Percentiles rank a stretch among this genome's conserved stretches.
These are phyloP conservation scores for Neofusicoccum ribis DNA, from an alignment of 2,329 filamentous ascomycete genomes.

Conservation along the genomic window DNA sequence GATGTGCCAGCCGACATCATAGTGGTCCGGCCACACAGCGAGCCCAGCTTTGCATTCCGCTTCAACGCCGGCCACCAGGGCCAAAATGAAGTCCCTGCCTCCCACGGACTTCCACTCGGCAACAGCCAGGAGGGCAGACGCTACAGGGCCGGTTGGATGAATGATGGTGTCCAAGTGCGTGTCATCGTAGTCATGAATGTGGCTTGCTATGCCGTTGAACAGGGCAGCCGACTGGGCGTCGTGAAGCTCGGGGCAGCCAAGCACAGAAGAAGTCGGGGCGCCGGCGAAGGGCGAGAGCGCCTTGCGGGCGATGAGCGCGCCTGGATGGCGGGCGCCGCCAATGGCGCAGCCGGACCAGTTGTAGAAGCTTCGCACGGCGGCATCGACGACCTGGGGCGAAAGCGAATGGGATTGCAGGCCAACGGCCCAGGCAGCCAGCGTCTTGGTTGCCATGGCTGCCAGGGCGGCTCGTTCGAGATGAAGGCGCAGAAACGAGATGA, in stretches of 20 bases:
- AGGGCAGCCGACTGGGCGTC: constrained; percentile 54
- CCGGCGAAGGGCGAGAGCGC: constrained; percentile 42
- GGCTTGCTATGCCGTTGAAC: constrained; percentile 57
- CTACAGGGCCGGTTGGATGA: constrained; percentile 55
- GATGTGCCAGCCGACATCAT: constrained; percentile 59
- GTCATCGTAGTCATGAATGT: constrained; percentile 60
- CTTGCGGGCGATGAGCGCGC: constrained; percentile 40
- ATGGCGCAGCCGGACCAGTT: constrained; percentile 58
- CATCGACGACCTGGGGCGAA: constrained; percentile 42
- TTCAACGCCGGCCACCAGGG: constrained; percentile 55
- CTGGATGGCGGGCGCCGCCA: constrained; percentile 51
- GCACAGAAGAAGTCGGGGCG: constrained; percentile 37
- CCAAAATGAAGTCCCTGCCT: constrained; percentile 52
- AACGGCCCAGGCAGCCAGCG: constrained; percentile 50
- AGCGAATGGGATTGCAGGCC: constrained; percentile 45
- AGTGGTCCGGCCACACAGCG: constrained; percentile 56
- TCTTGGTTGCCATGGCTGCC: constrained; percentile 47
- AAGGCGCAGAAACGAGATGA: constrained; percentile 5
- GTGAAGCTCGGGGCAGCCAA: constrained; percentile 32
- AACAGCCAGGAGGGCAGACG: constrained; percentile 51
- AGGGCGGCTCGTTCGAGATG: constrained; percentile 1
- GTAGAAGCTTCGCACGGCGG: constrained; percentile 52
- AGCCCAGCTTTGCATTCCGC: constrained; percentile 55
- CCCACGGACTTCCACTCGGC: constrained; percentile 45
- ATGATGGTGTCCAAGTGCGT: constrained; percentile 59